Evolutionary conservation across 768 basidiomycete species (phyloP).

Genomic region (Rhodosporidiobolus sp.): DNA sequence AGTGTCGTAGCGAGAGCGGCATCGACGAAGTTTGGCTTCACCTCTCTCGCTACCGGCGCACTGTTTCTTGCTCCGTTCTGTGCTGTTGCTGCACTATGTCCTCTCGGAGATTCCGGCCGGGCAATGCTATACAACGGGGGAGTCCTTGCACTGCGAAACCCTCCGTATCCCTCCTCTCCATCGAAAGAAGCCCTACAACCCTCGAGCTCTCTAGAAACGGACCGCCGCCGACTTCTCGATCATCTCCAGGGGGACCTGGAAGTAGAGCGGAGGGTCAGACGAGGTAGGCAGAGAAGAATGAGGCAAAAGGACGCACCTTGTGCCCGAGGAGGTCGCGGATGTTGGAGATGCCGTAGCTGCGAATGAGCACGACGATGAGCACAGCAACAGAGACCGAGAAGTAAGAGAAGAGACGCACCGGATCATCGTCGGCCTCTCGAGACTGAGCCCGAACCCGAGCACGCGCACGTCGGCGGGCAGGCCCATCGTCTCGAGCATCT

Average conservation of each 20-base stretch:
- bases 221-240: conserved; percentile 43
- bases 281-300: too few relatives aligned
- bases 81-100: too few relatives aligned
- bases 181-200: neutral
- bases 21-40: too few relatives aligned
- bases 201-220: conserved; percentile 37
- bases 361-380: neutral
- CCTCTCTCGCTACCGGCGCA: too few relatives aligned
- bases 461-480: conserved; percentile 94
- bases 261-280: neutral
- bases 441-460: conserved; percentile 90
- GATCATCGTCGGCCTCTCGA: conserved; percentile 99
- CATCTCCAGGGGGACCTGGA: conserved; percentile 42
- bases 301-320: conserved; percentile 64
- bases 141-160: neutral
- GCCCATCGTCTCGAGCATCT: conserved; percentile 99
- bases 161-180: neutral
- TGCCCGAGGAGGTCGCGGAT: conserved; percentile 95
- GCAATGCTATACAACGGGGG: neutral
- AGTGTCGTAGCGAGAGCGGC: too few relatives aligned
- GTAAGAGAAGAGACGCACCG: conserved; percentile 57
- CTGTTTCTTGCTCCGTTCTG: too few relatives aligned
- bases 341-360: conserved; percentile 92
- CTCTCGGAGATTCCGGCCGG: too few relatives aligned
- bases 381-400: neutral